A percentile compares a stretch with the other conserved stretches of the same genome.
These are phyloP conservation scores for Fusarium buharicum DNA, from an alignment of 2,329 filamentous ascomycete species.

Conservation along the genomic window DNA sequence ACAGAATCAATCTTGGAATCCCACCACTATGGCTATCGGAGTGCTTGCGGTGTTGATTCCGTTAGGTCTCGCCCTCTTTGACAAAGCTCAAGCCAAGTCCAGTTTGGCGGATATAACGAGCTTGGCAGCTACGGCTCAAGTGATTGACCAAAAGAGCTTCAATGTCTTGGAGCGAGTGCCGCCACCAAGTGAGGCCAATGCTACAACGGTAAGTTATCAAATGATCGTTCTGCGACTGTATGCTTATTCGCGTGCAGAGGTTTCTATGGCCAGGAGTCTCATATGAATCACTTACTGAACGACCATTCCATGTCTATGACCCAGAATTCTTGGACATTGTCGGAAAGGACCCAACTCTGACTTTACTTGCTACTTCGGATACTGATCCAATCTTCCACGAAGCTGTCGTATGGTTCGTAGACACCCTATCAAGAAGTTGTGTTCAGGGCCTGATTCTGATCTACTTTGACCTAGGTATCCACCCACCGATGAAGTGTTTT, in stretches of 20 bases:
- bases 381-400: conserved; percentile 64
- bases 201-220: conserved; percentile 24
- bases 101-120: not conserved
- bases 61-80: conserved; percentile 1
- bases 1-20: not conserved
- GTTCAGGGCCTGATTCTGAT: not conserved
- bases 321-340: conserved; percentile 62
- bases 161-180: conserved; percentile 34
- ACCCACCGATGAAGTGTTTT: conserved; percentile 64
- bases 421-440: accelerated
- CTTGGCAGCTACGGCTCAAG: conserved; percentile 32
- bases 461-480: conserved; percentile 44
- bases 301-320: conserved; percentile 55
- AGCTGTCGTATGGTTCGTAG: conserved; percentile 60
- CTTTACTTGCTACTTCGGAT: conserved; percentile 58
- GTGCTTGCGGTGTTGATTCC: conserved; percentile 9
- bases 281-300: conserved; percentile 29
- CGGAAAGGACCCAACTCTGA: conserved; percentile 60
- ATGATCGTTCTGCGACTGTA: accelerated
- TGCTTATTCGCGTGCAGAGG: not conserved
- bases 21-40: conserved; percentile 2
- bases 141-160: conserved; percentile 41
- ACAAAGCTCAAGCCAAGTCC: not conserved
- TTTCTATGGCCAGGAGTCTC: conserved; percentile 43
- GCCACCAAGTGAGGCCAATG: conserved; percentile 30